Conservation (phyloP, 2,329 filamentous ascomycete genomes). For the Sordariomycetes sp. region DNA sequence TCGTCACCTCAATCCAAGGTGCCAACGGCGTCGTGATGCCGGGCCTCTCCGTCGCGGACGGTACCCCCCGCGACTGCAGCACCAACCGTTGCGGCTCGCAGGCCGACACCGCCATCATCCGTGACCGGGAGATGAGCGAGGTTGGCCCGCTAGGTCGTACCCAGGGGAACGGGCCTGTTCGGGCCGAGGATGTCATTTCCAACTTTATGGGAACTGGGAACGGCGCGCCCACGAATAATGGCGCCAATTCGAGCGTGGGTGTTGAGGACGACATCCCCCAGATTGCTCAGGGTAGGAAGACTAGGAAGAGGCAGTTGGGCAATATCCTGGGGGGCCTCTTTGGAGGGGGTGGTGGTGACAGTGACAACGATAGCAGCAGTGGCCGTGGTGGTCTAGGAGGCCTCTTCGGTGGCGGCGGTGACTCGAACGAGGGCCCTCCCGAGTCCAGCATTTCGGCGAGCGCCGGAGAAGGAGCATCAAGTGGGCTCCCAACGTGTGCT, state of each 20-base stretch:
- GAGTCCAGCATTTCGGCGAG: slow-evolving; percentile 41
- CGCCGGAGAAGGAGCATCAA: slow-evolving; percentile 36
- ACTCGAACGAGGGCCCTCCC: slow-evolving; percentile 23
- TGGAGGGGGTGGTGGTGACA: slow-evolving; percentile 8
- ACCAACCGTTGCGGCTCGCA: slow-evolving; percentile 49
- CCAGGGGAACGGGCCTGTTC: slow-evolving; percentile 42
- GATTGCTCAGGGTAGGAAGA: slow-evolving; percentile 1
- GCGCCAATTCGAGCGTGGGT: slow-evolving; percentile 22
- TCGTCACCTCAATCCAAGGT: slow-evolving; percentile 40
- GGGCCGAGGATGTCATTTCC: slow-evolving; percentile 40
- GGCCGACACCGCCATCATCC: slow-evolving; percentile 58
- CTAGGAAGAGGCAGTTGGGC: slow-evolving; percentile 11
- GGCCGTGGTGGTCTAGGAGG: slow-evolving; percentile 11
- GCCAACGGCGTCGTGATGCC: slow-evolving; percentile 52
- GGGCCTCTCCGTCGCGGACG: slow-evolving; percentile 42
- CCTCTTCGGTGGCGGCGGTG: slow-evolving; percentile 16
- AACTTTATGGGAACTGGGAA: slow-evolving; percentile 41
- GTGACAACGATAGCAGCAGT: slow-evolving; percentile 6
- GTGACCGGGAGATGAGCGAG: slow-evolving; percentile 41
- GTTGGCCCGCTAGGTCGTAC: slow-evolving; percentile 51
- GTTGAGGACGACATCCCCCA: slow-evolving; percentile 27
- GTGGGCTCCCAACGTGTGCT: slow-evolving; percentile 45
- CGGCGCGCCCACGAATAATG: slow-evolving; percentile 16
- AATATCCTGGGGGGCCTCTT: slow-evolving; percentile 18
- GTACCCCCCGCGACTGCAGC: slow-evolving; percentile 54